Base-by-base conservation (phyloP, 345 rosid species). In the Brassica nigra region DNA sequence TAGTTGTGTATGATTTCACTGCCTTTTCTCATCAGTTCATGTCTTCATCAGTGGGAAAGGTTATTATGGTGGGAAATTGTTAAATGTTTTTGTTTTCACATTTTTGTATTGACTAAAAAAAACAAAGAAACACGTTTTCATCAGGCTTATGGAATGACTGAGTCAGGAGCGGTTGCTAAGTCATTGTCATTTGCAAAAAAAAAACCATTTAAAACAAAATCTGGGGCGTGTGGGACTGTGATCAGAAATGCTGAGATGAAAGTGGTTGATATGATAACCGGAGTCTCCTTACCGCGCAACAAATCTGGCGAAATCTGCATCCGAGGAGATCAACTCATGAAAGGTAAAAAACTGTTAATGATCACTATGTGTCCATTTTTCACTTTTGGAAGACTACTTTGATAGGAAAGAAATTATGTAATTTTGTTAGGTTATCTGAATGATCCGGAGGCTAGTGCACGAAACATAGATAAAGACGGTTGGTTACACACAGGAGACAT, bases 51-150 rank as follows among this genome's bases (percentile, higher is more conserved):
- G 47, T 11, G 52, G 4, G 39, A 34, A 34, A 10, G 11, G 52
- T 10, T 44, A 8, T 44, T 44, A 44, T 11, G 52, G n/a, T 10
- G 52, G 52, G n/a, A 11, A 44, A 44, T 44, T 44, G 52, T 44
- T 3, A 42, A 91, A 78, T 1, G 92, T 91, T 4, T 85, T 91
- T 0, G 86, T 78, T 65, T 31, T 5, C 6, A 9, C 47, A 8
- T 39, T 39, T 9, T 39, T 39, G 47, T 39, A 9, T 8, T 39
- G 47, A 39, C 47, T 39, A 9, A 68, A 6, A 1, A 34, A 33
- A 34, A 34, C 8, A 34, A 39, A 10, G 3, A 2, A 8, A 39
- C 47, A 10, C 47, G 12, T 8, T 39, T 39, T 8, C 3, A 39
- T 23, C 27, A 23, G 47, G 3, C 2, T 2, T 39, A 39, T 39